Evolutionary conservation across 2,329 filamentous ascomycete genomes (phyloP), one percentile per base, ranked within the genome.

Genomic region (Fusarium circinatum): DNA sequence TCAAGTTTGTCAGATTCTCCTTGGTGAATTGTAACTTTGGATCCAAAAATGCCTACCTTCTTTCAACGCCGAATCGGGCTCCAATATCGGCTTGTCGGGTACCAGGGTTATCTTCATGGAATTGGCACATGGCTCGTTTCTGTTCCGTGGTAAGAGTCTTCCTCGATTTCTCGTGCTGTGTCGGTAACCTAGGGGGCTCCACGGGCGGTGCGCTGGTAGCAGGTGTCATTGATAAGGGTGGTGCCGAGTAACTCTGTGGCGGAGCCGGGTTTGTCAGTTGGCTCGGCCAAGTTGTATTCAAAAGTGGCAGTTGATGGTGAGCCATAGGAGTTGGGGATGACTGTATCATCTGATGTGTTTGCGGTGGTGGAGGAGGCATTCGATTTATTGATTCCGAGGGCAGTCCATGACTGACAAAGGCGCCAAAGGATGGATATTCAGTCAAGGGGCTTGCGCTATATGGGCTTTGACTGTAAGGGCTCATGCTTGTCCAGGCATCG

Each of bases 51-150:
- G 65, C 85, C 82, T 91, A 98, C 96, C 96, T 98, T 92, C 96
- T 88, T 85, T 99, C 96, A 59, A 99, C 96, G 41, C 95, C 96
- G 84, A 99, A 99, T 81, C 95, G 91, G 67, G 92, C 93, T 84
- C 96, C 96, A 83, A 99, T 99, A 80, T 98, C 96, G 24, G 95
- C 96, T 85, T 99, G 96, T 84, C 98, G 98, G 51, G 94, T 92
- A 55, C 90, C 92, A 28, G 96, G 96, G 80, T 98, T 92, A 71
- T 97, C 93, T 80, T 96, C 93, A 77, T 96, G 93, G 82, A 96
- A 98, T 79, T 94, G 89, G 82, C 96, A 99, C 95, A 99, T 99
- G 49, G 91, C 89, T 75, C 95, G 90, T 73, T 96, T 93, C 81
- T 98, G 95, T 66, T 94, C 92, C 79, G 98, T 94, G 13, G 95